These are phyloP conservation scores for Hypoxylon sp. DNA, from an alignment of 2,329 filamentous ascomycete genomes.

Conservation along the genomic window DNA sequence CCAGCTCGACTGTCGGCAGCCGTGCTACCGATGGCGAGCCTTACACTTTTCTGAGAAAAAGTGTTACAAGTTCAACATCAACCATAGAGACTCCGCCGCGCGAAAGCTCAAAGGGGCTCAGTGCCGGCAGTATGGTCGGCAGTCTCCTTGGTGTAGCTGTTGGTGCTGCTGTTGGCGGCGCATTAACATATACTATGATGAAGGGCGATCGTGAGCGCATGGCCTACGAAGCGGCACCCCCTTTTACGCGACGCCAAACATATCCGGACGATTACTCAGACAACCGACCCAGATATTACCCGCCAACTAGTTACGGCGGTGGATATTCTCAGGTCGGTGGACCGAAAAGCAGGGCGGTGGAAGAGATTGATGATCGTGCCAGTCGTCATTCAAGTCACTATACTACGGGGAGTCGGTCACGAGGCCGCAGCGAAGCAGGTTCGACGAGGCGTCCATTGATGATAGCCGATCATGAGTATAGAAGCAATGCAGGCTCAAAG, in stretches of 20 bases:
- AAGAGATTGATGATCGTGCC: conserved; percentile 60
- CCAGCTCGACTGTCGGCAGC: conserved; percentile 45
- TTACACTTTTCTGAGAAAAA: conserved; percentile 53
- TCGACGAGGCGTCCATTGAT: conserved; percentile 58
- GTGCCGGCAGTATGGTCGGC: conserved; percentile 77
- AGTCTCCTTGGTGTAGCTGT: conserved; percentile 81
- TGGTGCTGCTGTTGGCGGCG: conserved; percentile 76
- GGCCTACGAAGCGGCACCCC: conserved; percentile 56
- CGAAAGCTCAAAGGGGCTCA: conserved; percentile 53
- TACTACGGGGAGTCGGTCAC: conserved; percentile 53
- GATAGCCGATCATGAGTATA: conserved; percentile 60
- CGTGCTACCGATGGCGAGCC: conserved; percentile 46
- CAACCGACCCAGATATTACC: conserved; percentile 56
- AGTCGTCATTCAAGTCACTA: conserved; percentile 60
- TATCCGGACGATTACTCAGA: conserved; percentile 59
- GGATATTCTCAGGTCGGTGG: conserved; percentile 56
- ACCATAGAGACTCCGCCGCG: conserved; percentile 50
- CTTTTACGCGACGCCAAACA: conserved; percentile 62
- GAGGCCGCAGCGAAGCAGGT: conserved; percentile 61
- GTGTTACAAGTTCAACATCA: conserved; percentile 58
- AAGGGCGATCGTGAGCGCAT: conserved; percentile 67
- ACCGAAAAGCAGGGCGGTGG: conserved; percentile 52
- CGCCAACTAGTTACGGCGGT: conserved; percentile 56
- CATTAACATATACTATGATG: conserved; percentile 79
- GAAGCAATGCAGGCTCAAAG: conserved; percentile 60